phyloP scores from a whole-genome alignment of 371 early-diverging fungal species.

The Mortierella sp. region DNA sequence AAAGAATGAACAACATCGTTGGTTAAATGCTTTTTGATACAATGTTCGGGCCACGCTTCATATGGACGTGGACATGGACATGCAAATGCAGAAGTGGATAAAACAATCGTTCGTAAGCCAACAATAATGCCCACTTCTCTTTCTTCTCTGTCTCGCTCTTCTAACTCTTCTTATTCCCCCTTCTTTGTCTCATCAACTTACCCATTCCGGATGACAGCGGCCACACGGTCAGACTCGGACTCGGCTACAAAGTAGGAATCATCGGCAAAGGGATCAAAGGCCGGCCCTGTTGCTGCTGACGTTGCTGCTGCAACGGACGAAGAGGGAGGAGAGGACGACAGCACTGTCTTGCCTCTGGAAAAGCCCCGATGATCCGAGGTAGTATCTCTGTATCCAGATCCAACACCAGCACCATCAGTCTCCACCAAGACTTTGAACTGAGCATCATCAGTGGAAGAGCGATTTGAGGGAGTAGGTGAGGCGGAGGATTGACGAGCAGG shows the following conservation, averaged over 20 bases:
- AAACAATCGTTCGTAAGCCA: neutral
- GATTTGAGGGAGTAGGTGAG: neutral
- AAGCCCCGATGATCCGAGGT: neutral
- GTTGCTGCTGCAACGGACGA: neutral
- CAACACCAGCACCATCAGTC: neutral
- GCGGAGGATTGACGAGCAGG: neutral
- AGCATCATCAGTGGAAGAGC: neutral
- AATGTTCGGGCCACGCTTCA: too few species aligned
- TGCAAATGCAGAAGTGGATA: neutral
- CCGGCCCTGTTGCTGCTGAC: neutral
- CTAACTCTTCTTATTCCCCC: neutral
- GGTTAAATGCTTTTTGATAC: neutral
- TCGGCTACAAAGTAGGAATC: slow-evolving; percentile 20
- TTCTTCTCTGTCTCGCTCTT: neutral
- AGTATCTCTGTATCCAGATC: neutral
- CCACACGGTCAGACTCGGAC: neutral
- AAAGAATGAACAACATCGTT: neutral
- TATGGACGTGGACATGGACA: neutral
- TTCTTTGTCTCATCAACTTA: slow-evolving; percentile 11
- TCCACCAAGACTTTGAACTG: neutral
- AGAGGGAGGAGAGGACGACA: neutral
- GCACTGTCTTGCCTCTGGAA: neutral
- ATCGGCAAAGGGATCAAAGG: slow-evolving; percentile 36
- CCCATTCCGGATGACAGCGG: slow-evolving; percentile 30
- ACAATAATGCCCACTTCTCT: too few species aligned